Evolutionary conservation across 371 early-diverging fungal genomes (phyloP).

Genomic region (Syncephalis plumigaleata): DNA sequence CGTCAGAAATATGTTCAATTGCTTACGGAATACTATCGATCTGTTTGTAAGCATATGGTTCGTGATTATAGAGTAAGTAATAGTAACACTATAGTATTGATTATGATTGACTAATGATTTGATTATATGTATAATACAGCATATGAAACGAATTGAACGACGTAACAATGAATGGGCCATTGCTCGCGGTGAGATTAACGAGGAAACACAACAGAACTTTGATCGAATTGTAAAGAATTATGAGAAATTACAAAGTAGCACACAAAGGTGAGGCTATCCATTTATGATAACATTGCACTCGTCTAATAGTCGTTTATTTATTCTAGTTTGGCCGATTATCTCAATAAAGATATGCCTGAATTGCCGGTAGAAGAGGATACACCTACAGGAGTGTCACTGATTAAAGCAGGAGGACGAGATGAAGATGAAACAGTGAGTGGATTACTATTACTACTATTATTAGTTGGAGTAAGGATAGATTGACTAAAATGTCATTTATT

Average conservation of each 20-base stretch:
- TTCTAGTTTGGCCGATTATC: constrained; percentile 31
- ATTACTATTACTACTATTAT: not conserved
- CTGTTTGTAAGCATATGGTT: constrained; percentile 38
- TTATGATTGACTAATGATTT: constrained; percentile 1
- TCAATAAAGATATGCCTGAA: constrained; percentile 56
- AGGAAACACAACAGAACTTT: constrained; percentile 59
- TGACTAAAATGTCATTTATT: constrained; percentile 9
- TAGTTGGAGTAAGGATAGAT: too few relatives aligned
- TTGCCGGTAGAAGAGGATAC: constrained; percentile 40
- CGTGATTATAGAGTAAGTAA: constrained; percentile 45
- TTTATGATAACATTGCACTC: not conserved
- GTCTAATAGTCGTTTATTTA: not conserved
- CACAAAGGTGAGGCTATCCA: constrained; percentile 20
- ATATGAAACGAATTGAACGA: constrained; percentile 52
- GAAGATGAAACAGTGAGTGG: constrained; percentile 19
- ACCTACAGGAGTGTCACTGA: constrained; percentile 20
- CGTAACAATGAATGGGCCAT: constrained; percentile 64
- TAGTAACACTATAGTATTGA: not conserved
- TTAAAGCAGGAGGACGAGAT: constrained; percentile 19
- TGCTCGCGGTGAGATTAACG: constrained; percentile 62
- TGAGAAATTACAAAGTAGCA: constrained; percentile 45
- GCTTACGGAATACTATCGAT: constrained; percentile 46
- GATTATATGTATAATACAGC: constrained; percentile 9
- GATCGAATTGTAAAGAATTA: constrained; percentile 51
- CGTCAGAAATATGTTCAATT: constrained; percentile 32